Percentiles rank a stretch among this genome's conserved stretches.
Conservation (phyloP, 1,284 basidiomycete genomes). For the Cryptococcus sp. region DNA sequence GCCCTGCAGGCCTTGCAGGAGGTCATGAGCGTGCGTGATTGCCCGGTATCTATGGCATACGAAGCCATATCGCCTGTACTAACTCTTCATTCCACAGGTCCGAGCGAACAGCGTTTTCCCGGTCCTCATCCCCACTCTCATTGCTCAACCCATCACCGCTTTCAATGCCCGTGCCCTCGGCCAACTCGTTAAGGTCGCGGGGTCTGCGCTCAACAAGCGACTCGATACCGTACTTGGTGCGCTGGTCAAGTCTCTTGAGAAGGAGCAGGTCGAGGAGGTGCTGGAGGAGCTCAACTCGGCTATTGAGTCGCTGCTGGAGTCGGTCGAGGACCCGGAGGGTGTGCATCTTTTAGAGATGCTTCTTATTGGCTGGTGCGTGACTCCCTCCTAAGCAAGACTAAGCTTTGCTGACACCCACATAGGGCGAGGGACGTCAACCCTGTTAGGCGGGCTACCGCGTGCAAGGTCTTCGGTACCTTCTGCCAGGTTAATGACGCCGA, state of each 20-base stretch:
- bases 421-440: slow-evolving; percentile 76
- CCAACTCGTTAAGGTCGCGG: slow-evolving; percentile 89
- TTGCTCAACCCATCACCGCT: slow-evolving; percentile 81
- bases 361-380: slow-evolving; percentile 76
- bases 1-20: slow-evolving; percentile 85
- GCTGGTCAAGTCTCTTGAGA: slow-evolving; percentile 64
- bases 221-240: slow-evolving; percentile 71
- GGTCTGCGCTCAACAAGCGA: slow-evolving; percentile 78
- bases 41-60: background rate
- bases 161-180: slow-evolving; percentile 95
- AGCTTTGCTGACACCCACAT: background rate
- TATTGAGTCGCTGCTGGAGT: slow-evolving; percentile 65
- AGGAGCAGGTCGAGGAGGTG: slow-evolving; percentile 65
- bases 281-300: slow-evolving; percentile 71
- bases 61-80: slow-evolving; percentile 2
- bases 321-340: slow-evolving; percentile 78
- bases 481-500: slow-evolving; percentile 75
- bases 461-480: slow-evolving; percentile 72
- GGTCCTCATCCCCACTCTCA: slow-evolving; percentile 91
- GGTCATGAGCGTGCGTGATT: slow-evolving; percentile 76
- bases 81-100: slow-evolving; percentile 55
- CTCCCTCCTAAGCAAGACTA: background rate
- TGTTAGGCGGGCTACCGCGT: slow-evolving; percentile 69
- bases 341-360: slow-evolving; percentile 83
- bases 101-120: slow-evolving; percentile 94